Conservation (phyloP, 768 basidiomycete genomes). For the Boletus coccyginus region DNA sequence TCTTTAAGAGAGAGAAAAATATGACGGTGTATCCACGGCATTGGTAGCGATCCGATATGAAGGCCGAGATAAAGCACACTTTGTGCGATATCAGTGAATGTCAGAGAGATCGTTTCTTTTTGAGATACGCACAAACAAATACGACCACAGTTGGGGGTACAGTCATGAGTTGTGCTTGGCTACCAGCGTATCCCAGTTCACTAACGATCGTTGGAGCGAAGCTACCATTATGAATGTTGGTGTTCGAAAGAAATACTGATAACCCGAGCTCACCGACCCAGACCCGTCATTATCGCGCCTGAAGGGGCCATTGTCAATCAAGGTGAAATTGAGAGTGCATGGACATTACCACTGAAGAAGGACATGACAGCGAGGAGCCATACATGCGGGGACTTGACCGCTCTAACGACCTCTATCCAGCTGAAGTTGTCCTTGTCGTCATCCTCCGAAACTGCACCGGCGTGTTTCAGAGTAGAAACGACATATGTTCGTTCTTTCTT, state of each 20-base stretch:
- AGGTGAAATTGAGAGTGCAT: neutral
- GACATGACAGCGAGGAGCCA: too few relatives aligned
- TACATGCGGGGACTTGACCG: slow-evolving; percentile 49
- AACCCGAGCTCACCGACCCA: slow-evolving; percentile 19
- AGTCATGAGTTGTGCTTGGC: slow-evolving; percentile 61
- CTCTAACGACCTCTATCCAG: slow-evolving; percentile 52
- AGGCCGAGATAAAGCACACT: slow-evolving; percentile 42
- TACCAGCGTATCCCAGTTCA: slow-evolving; percentile 52
- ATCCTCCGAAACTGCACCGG: slow-evolving; percentile 38
- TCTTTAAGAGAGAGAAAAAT: slow-evolving; percentile 40
- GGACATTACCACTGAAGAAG: neutral
- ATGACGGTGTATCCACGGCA: slow-evolving; percentile 32
- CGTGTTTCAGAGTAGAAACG: slow-evolving; percentile 19
- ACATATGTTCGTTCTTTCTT: slow-evolving; percentile 48
- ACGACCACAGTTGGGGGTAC: slow-evolving; percentile 33
- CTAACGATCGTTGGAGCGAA: slow-evolving; percentile 49
- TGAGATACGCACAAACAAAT: slow-evolving; percentile 36
- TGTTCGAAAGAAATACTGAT: neutral
- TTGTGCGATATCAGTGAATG: neutral
- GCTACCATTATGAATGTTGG: neutral
- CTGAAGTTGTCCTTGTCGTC: slow-evolving; percentile 45
- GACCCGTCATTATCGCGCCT: slow-evolving; percentile 16
- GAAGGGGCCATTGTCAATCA: neutral
- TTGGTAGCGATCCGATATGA: slow-evolving; percentile 43
- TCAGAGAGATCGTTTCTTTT: slow-evolving; percentile 1